Evolutionary conservation across 352 stramenopile species (phyloP).

Genomic region (Pythium folliculosum): DNA sequence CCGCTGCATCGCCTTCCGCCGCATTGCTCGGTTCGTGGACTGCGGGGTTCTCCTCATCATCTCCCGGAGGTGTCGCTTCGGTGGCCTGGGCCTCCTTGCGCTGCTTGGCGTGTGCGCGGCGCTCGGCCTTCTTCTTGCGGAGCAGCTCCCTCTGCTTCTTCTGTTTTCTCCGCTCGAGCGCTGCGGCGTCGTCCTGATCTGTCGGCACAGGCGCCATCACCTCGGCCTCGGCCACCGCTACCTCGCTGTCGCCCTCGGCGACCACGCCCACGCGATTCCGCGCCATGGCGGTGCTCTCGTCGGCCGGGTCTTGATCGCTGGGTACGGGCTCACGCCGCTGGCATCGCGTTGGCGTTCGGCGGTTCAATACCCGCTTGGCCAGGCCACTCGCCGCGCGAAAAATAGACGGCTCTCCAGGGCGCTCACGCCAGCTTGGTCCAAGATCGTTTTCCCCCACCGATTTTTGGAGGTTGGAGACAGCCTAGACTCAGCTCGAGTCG

Average conservation of each 20-base stretch:
- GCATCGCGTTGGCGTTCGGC: not conserved
- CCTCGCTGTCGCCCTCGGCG: not conserved
- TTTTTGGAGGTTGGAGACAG: no score
- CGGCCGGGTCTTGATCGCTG: not conserved
- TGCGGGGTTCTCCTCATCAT: not conserved
- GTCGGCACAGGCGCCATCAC: not conserved
- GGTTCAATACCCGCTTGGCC: no score
- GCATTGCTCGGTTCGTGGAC: not conserved
- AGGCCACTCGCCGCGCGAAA: no score
- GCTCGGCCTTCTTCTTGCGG: slow-evolving; percentile 51
- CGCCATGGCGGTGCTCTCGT: not conserved
- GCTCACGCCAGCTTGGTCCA: no score
- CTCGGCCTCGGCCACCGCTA: not conserved
- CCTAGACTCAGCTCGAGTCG: no score
- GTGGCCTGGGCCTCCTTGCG: slow-evolving; percentile 21
- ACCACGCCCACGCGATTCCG: slow-evolving; percentile 17
- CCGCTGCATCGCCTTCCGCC: no score
- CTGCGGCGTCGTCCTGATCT: not conserved
- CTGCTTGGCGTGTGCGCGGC: slow-evolving; percentile 47
- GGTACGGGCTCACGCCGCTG: not conserved
- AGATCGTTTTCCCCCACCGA: no score
- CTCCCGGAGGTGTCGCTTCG: no score
- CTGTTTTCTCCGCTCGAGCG: slow-evolving; percentile 11
- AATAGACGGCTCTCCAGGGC: no score
- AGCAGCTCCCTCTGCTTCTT: slow-evolving; percentile 50